Base-by-base conservation (phyloP, 164 flowering plant species). In the Annona cherimola region DNA sequence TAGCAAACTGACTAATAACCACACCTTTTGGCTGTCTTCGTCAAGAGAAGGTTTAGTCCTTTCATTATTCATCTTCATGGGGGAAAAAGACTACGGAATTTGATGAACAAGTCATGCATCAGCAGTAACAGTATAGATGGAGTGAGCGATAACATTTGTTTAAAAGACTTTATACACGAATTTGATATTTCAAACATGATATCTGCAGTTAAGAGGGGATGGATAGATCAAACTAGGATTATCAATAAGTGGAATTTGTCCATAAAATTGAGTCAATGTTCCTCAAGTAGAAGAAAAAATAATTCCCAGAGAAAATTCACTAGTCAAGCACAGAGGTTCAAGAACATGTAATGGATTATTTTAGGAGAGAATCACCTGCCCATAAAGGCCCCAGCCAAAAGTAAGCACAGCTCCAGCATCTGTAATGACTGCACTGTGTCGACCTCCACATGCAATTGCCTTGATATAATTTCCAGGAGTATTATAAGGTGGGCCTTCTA, bases 311-410 rank as follows among this genome's bases (percentile, higher is more conserved):
- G 55, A 12, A 8, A 50, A 50, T 50, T 50, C 57, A 50, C 35
- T 19, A 20, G 64, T 61, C 64, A 61, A 5, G 64, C 35, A 61
- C 19, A 12, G 26, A 8, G 9, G 20, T 61, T 39, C 64, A 61
- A 61, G 40, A 61, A 20, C 64, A 61, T 20, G 40, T 20, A 20
- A 61, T 50, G 64, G 42, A 60, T 16, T 64, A 11, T 16, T 7
- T 6, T n/a, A 16, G 60, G 40, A 18, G 16, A 41, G 40, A 63
- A 80, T 78, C 44, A 94, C 99, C 90, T 96, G 99, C 75, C 99
- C 99, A 80, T 96, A 93, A 41, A 93, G 90, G 74, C 99, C 98
- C 99, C 99, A 96, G 45, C 99, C 99, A 84, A 96, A 96, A 61
- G 97, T 86, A 75, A 96, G 90, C 19, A 96, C 43, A 4, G 94